These are phyloP conservation scores for Microdochium bolleyi DNA, from an alignment of 2,329 filamentous ascomycete genomes.

Conservation along the genomic window DNA sequence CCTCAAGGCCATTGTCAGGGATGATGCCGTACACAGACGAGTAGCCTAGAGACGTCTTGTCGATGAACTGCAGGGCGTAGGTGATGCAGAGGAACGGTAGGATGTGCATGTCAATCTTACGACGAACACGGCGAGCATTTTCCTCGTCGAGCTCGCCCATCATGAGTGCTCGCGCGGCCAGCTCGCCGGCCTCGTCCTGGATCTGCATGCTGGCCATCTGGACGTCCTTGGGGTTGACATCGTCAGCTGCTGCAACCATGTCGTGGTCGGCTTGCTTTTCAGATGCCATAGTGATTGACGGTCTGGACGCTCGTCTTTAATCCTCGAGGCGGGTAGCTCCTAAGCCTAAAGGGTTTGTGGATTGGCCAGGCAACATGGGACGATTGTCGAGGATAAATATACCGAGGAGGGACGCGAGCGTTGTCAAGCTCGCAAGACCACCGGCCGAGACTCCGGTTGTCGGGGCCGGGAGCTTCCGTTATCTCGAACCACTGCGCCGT, in stretches of 20 bases:
- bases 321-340: neutral
- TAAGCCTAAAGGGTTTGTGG: no score
- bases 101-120: conserved; percentile 12
- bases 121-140: conserved; percentile 10
- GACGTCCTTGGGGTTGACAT: conserved; percentile 1
- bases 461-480: no score
- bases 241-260: neutral
- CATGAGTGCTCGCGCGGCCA: conserved; percentile 25
- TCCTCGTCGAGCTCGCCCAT: conserved; percentile 13
- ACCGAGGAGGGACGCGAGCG: no score
- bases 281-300: conserved; percentile 2
- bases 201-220: conserved; percentile 11
- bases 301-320: neutral
- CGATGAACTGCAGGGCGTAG: conserved; percentile 17
- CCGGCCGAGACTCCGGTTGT: no score
- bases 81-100: conserved; percentile 16
- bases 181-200: conserved; percentile 20
- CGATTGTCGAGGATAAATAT: no score
- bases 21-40: conserved; percentile 16
- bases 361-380: no score
- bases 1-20: conserved; percentile 10
- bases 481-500: no score
- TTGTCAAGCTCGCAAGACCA: no score
- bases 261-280: neutral
- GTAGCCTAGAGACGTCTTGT: conserved; percentile 16